Conservation (phyloP, 192 early-diverging fungal genomes). For the Chytriomyces sp. region DNA sequence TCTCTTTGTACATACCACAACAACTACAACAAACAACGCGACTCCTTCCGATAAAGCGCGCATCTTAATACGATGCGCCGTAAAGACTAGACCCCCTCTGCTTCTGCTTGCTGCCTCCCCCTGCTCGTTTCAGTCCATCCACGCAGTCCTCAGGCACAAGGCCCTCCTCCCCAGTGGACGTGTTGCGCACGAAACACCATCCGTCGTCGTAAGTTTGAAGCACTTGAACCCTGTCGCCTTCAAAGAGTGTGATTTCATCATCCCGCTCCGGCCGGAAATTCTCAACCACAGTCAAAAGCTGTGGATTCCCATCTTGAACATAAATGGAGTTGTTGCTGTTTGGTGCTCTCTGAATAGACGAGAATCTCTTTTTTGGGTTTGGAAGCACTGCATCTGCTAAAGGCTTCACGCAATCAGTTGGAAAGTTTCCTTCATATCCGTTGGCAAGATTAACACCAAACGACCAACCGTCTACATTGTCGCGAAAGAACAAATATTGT, state of each 20-base stretch:
- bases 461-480: neutral
- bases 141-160: conserved; percentile 58
- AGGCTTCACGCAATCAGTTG: neutral
- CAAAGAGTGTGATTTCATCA: conserved; percentile 3
- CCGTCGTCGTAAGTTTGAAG: conserved; percentile 9
- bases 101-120: neutral
- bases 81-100: conserved; percentile 23
- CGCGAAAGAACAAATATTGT: too few species aligned
- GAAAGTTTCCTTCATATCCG: neutral
- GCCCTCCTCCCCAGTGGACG: conserved; percentile 53
- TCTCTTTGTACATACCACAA: too few species aligned
- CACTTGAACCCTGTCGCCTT: conserved; percentile 5
- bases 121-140: conserved; percentile 9
- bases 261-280: neutral
- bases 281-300: neutral
- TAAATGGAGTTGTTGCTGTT: neutral
- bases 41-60: too few species aligned
- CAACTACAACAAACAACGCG: too few species aligned
- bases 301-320: too few species aligned
- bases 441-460: neutral
- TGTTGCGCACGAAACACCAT: conserved; percentile 55
- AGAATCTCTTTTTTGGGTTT: conserved; percentile 11
- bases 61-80: neutral
- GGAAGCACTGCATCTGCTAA: neutral
- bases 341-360: conserved; percentile 13